Evolutionary conservation across 176 grass and related monocot genomes (phyloP).

Genomic region (Triticum aestivum): DNA sequence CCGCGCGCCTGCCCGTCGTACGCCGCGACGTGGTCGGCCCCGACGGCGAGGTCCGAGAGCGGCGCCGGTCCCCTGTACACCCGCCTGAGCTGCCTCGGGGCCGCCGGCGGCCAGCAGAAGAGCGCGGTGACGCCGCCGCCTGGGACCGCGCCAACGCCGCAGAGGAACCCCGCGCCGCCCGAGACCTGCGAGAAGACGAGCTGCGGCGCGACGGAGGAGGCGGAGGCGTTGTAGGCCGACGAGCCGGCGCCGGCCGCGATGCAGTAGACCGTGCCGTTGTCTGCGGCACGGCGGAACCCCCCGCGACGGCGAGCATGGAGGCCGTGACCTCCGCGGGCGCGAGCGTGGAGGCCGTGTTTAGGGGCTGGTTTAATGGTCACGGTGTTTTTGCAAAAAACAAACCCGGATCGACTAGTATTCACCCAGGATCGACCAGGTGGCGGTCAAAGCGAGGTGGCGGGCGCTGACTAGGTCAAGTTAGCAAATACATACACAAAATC

Average conservation of each 20-base stretch:
- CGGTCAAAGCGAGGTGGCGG: too few relatives aligned
- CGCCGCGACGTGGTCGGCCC: slow-evolving; percentile 58
- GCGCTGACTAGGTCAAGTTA: too few relatives aligned
- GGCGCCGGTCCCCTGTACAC: slow-evolving; percentile 37
- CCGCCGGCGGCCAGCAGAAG: slow-evolving; percentile 69
- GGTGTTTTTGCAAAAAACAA: too few relatives aligned
- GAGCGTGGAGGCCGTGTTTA: neutral
- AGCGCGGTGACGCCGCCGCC: slow-evolving; percentile 38
- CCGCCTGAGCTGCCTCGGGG: neutral
- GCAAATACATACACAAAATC: too few relatives aligned
- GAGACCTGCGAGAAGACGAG: slow-evolving; percentile 56
- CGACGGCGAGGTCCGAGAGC: slow-evolving; percentile 51
- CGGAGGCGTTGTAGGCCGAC: neutral
- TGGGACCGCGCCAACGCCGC: slow-evolving; percentile 35
- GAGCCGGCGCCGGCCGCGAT: neutral
- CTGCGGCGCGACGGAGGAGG: neutral
- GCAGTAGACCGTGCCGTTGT: slow-evolving; percentile 27
- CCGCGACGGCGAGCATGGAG: slow-evolving; percentile 59
- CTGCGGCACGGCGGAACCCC: slow-evolving; percentile 25
- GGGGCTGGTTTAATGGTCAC: too few relatives aligned
- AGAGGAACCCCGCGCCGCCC: slow-evolving; percentile 41
- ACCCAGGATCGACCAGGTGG: too few relatives aligned
- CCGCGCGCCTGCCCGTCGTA: slow-evolving; percentile 2
- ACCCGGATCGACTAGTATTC: too few relatives aligned
- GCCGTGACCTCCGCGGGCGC: slow-evolving; percentile 25